These are phyloP conservation scores for Afroboletus lepidellus DNA, from an alignment of 1,284 basidiomycete species.

Conservation along the genomic window DNA sequence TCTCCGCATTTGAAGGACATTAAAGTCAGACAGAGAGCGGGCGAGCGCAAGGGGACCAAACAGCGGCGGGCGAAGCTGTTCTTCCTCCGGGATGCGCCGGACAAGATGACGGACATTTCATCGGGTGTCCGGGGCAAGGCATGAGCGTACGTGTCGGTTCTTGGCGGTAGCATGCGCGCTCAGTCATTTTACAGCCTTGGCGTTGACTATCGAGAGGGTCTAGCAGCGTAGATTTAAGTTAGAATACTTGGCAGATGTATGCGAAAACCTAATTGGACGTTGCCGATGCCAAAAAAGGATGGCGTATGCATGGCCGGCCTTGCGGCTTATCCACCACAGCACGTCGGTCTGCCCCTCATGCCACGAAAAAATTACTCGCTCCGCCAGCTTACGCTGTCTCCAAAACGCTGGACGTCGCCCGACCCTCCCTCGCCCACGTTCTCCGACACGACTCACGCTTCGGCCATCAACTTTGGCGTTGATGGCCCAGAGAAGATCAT, in stretches of 20 bases:
- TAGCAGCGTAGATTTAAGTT: constrained; percentile 12
- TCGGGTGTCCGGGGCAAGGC: constrained; percentile 43
- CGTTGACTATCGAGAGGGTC: not conserved
- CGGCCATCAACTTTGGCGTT: constrained; percentile 68
- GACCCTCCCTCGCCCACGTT: constrained; percentile 78
- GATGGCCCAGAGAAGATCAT: constrained; percentile 79
- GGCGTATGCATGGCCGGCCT: constrained; percentile 3
- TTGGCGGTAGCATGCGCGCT: constrained; percentile 2
- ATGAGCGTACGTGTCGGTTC: constrained; percentile 23
- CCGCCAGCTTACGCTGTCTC: constrained; percentile 51
- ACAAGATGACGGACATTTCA: constrained; percentile 78
- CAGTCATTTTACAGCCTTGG: constrained; percentile 8
- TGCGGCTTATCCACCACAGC: constrained; percentile 17
- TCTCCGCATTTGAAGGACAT: constrained; percentile 86
- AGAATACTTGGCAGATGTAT: constrained; percentile 12
- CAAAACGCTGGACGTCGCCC: constrained; percentile 50
- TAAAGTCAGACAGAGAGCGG: constrained; percentile 64
- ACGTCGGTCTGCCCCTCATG: constrained; percentile 40
- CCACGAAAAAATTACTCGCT: constrained; percentile 58
- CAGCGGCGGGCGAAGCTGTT: constrained; percentile 75
- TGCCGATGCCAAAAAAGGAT: constrained; percentile 17
- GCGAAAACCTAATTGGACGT: not conserved
- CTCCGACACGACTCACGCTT: constrained; percentile 77
- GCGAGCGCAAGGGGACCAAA: constrained; percentile 49
- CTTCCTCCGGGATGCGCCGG: constrained; percentile 74